Conservation (phyloP, 352 stramenopile genomes). For the Phytophthora melonis region DNA sequence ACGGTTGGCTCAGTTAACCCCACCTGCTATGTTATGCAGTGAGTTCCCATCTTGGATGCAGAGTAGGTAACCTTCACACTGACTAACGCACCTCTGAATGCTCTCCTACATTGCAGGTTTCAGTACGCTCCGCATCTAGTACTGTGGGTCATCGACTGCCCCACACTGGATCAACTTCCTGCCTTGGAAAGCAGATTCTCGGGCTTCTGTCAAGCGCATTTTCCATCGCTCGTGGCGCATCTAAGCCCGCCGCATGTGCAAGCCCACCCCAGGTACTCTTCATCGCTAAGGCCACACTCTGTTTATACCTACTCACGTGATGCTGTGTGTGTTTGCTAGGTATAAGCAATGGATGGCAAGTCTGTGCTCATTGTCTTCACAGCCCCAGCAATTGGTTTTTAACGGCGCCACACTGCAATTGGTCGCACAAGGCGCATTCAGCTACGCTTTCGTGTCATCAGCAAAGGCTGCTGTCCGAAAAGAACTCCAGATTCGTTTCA, state of each 20-base stretch:
- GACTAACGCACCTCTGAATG: neutral
- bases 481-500: neutral
- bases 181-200: conserved; percentile 37
- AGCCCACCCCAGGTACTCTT: conserved; percentile 29
- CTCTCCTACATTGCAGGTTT: conserved; percentile 16
- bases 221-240: conserved; percentile 62
- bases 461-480: conserved; percentile 33
- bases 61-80: neutral
- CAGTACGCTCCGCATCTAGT: conserved; percentile 44
- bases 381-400: conserved; percentile 62
- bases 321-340: conserved; percentile 9
- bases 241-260: conserved; percentile 51
- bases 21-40: conserved; percentile 44
- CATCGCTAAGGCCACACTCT: neutral
- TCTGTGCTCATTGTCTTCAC: conserved; percentile 13
- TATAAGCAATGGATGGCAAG: conserved; percentile 48
- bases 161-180: conserved; percentile 34
- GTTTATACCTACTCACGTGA: neutral
- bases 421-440: conserved; percentile 52
- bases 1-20: neutral
- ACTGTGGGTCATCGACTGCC: conserved; percentile 73
- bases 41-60: neutral
- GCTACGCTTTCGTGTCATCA: conserved; percentile 63
- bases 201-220: conserved; percentile 42
- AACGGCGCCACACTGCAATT: conserved; percentile 44